These are phyloP conservation scores for Pichia scutulata DNA, from an alignment of 805 yeast species.

Conservation along the genomic window DNA sequence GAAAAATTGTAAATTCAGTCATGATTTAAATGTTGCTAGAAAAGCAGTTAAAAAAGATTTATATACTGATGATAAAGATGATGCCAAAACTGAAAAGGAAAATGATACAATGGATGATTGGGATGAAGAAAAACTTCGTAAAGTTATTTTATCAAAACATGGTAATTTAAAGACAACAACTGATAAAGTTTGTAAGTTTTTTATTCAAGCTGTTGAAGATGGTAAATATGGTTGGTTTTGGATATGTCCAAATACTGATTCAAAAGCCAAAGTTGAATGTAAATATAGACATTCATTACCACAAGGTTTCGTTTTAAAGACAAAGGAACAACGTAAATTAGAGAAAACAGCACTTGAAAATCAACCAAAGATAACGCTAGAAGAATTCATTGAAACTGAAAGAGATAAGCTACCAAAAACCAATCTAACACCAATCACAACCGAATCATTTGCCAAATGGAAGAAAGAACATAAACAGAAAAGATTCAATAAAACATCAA, in stretches of 20 bases:
- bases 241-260: constrained; percentile 93
- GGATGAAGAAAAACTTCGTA: constrained; percentile 93
- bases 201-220: constrained; percentile 94
- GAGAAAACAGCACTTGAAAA: constrained; percentile 79
- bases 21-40: constrained; percentile 78
- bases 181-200: constrained; percentile 86
- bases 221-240: constrained; percentile 99
- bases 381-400: constrained; percentile 92
- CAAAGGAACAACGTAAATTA: constrained; percentile 88
- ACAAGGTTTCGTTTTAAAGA: constrained; percentile 92
- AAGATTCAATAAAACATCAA: constrained; percentile 33
- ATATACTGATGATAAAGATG: constrained; percentile 77
- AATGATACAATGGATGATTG: constrained; percentile 90
- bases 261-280: constrained; percentile 48
- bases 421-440: constrained; percentile 78
- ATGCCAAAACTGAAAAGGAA: constrained; percentile 40
- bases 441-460: constrained; percentile 77
- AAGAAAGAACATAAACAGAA: constrained; percentile 58
- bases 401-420: constrained; percentile 72
- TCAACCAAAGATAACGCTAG: constrained; percentile 87
- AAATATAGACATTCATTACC: constrained; percentile 94
- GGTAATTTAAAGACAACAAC: constrained; percentile 94
- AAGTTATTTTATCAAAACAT: constrained; percentile 82
- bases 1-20: constrained; percentile 84
- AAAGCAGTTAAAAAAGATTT: constrained; percentile 86